Percentiles rank a stretch among this genome's conserved stretches.
phyloP scores from a whole-genome alignment of 345 rosid species.

The Gossypium rotundifolium region DNA sequence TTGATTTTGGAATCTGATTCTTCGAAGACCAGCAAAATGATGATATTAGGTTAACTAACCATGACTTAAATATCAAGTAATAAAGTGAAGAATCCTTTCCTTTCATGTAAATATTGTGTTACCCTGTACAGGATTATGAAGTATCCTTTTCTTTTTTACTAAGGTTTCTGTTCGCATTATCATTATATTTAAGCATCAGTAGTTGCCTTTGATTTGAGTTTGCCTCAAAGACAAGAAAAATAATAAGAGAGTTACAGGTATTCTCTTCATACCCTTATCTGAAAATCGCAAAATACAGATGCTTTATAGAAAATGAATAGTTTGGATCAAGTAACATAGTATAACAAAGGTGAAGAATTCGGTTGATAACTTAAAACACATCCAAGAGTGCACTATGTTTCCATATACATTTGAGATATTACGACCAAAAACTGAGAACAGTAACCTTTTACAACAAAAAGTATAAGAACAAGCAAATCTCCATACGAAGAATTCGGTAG shows the following conservation, averaged over 20 bases:
- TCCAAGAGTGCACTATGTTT: neutral
- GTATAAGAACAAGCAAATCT: conserved; percentile 5
- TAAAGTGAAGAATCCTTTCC: conserved; percentile 5
- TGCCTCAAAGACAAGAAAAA: neutral
- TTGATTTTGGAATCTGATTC: conserved; percentile 31
- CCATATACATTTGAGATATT: neutral
- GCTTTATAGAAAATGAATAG: neutral
- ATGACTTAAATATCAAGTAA: too few relatives aligned
- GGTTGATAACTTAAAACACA: neutral
- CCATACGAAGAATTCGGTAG: neutral
- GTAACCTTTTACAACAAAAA: neutral
- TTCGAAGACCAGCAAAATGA: neutral
- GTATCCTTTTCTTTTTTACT: conserved; percentile 22
- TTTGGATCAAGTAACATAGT: too few relatives aligned
- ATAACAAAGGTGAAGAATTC: neutral
- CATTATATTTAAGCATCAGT: conserved; percentile 17
- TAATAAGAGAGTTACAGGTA: neutral
- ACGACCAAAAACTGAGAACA: neutral
- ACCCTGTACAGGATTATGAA: conserved; percentile 13
- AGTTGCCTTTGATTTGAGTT: neutral
- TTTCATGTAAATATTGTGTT: conserved; percentile 15
- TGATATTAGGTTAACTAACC: neutral
- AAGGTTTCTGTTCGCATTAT: conserved; percentile 14
- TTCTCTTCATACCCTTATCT: neutral
- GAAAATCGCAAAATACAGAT: neutral